Percentiles rank a stretch among this genome's conserved stretches.
Conservation (phyloP, 495 filamentous ascomycete genomes). For the Aspergillus biplanus region DNA sequence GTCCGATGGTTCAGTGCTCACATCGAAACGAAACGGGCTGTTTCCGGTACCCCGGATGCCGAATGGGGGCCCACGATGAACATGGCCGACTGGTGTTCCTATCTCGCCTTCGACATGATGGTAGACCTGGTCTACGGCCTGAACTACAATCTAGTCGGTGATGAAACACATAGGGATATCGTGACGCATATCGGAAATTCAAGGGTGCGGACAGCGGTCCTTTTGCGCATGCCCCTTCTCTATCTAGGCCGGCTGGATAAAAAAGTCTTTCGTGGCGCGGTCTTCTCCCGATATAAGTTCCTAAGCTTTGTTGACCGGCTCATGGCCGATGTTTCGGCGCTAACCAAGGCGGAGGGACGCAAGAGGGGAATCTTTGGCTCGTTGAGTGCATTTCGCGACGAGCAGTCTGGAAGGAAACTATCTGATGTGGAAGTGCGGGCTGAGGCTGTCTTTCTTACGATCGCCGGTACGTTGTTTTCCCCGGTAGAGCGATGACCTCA, state of each 20-base stretch:
- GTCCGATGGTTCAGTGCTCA: neutral
- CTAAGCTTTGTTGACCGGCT: neutral
- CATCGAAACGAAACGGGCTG: neutral
- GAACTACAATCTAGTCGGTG: conserved; percentile 11
- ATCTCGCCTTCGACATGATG: conserved; percentile 31
- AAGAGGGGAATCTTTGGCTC: too few relatives aligned
- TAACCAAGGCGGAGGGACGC: neutral
- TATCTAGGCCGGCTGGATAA: conserved; percentile 7
- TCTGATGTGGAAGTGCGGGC: too few relatives aligned
- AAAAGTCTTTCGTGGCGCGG: neutral
- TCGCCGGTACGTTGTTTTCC: too few relatives aligned
- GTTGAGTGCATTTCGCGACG: too few relatives aligned
- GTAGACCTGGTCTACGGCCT: conserved; percentile 24
- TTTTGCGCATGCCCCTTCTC: neutral
- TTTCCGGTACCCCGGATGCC: neutral
- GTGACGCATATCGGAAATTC: conserved; percentile 22
- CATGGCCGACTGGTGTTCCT: conserved; percentile 7
- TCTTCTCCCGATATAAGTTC: neutral
- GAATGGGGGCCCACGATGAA: neutral
- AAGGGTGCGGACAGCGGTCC: conserved; percentile 16
- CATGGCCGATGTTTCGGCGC: neutral
- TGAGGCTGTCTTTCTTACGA: too few relatives aligned
- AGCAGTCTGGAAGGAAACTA: too few relatives aligned
- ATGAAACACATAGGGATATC: conserved; percentile 21
- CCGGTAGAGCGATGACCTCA: too few relatives aligned